A percentile compares a stretch with the other conserved stretches of the same genome.
These are phyloP conservation scores for Epichloe baconii DNA, from an alignment of 2,329 filamentous ascomycete species.

Conservation along the genomic window DNA sequence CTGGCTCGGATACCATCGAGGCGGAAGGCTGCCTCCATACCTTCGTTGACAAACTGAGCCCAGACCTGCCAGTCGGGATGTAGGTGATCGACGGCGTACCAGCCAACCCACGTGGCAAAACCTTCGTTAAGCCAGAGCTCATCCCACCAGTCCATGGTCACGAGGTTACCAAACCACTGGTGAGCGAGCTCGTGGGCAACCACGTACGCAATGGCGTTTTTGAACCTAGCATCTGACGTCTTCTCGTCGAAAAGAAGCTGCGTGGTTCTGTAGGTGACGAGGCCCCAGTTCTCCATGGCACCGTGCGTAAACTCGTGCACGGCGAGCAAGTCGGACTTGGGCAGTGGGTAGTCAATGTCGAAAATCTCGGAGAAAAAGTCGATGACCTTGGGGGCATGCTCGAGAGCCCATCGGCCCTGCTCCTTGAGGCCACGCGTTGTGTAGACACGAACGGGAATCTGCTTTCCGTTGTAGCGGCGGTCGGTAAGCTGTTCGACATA, in stretches of 20 bases:
- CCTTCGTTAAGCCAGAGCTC: conserved; percentile 92
- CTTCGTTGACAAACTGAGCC: conserved; percentile 94
- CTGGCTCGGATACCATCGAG: conserved; percentile 84
- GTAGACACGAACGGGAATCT: conserved; percentile 86
- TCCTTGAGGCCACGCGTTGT: conserved; percentile 90
- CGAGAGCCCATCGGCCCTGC: conserved; percentile 77
- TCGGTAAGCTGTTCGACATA: conserved; percentile 87
- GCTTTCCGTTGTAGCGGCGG: conserved; percentile 81
- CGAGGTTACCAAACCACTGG: conserved; percentile 91
- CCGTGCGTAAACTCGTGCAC: conserved; percentile 84
- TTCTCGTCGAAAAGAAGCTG: conserved; percentile 93
- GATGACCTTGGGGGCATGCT: conserved; percentile 85
- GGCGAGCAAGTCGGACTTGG: conserved; percentile 81
- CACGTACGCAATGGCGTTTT: conserved; percentile 90
- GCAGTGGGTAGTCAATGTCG: conserved; percentile 81
- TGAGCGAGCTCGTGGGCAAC: conserved; percentile 96
- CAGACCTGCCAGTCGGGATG: conserved; percentile 97
- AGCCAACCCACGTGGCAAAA: conserved; percentile 97
- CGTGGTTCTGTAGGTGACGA: conserved; percentile 92
- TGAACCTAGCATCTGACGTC: conserved; percentile 78
- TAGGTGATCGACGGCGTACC: conserved; percentile 80
- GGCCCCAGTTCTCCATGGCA: conserved; percentile 93
- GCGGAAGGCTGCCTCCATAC: conserved; percentile 80
- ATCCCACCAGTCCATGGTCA: conserved; percentile 96
- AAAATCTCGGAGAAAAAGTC: conserved; percentile 97